Evolutionary conservation across 2,329 filamentous ascomycete genomes (phyloP), one percentile per base, ranked within the genome.

Genomic region (Cladophialophora yegresii): DNA sequence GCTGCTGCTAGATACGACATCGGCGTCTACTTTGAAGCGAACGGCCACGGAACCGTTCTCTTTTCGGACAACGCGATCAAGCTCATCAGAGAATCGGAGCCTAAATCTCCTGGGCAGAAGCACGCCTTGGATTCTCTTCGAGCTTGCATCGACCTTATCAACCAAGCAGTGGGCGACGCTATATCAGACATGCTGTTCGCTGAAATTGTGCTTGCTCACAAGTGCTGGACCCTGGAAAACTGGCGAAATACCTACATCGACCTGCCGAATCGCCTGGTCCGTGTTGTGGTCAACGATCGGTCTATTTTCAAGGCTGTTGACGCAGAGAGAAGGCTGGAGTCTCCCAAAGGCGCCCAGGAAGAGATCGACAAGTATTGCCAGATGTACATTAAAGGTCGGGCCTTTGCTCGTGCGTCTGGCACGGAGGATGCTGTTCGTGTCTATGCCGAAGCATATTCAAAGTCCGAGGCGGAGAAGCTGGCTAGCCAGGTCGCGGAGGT

Each of bases 21-120:
- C 61, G 95, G 95, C 63, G 92, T 98, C 58, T 99, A 99, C 81
- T 99, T 99, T 73, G 95, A 99, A 81, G 95, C 95, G 69, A 99
- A 99, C 75, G 95, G 95, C 32, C 95, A 99, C 78, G 95, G 95
- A 70, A 99, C 95, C 9, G 90, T 98, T 40, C 88, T 98, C 61
- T 99, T 99, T 83, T 96, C 91, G 0, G 86, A 89, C 63, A 87
- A 91, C 65, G 93, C 93, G 3, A 81, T 93, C 54, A 88, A 89
- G 71, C 84, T 86, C 55, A 96, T 99, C 79, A 84, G 84, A 70
- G 89, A 86, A 72, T 89, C 89, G 66, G 85, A 92, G 74, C 93
- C 95, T 5, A 89, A 96, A 77, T 96, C 92, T 0, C 93, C 95
- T 0, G 93, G 91, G 6, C 93, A 98, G 77, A 90, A 93, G 75